phyloP scores from a whole-genome alignment of 75 land plant genomes.

The Ceratopteris richardii region DNA sequence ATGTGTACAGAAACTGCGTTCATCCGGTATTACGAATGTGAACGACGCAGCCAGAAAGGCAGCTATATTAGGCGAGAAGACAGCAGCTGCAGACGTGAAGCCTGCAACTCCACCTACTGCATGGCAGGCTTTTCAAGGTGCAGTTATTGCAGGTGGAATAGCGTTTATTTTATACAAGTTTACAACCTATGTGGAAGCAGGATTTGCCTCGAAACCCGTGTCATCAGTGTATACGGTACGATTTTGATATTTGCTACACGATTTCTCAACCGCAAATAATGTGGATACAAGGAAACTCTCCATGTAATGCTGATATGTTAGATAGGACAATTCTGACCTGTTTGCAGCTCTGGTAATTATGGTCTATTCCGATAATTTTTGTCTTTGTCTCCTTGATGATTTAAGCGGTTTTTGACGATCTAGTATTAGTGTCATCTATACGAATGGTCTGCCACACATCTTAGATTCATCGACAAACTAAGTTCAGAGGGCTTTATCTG shows the following conservation, averaged over 20 bases:
- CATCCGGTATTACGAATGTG: conserved; percentile 33
- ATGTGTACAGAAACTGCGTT: conserved; percentile 47
- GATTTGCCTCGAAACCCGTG: conserved; percentile 51
- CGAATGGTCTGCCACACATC: too few relatives aligned
- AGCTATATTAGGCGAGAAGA: conserved; percentile 31
- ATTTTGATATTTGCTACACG: neutral
- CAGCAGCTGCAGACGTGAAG: conserved; percentile 28
- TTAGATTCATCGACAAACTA: too few relatives aligned
- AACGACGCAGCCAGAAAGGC: conserved; percentile 47
- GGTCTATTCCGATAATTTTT: too few relatives aligned
- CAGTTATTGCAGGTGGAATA: conserved; percentile 59
- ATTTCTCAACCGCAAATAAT: too few relatives aligned
- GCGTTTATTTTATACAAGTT: conserved; percentile 78
- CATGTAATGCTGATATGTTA: too few relatives aligned
- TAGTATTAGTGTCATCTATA: too few relatives aligned
- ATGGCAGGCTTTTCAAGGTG: conserved; percentile 65
- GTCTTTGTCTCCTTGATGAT: too few relatives aligned
- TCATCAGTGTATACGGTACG: conserved; percentile 69
- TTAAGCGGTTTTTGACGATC: too few relatives aligned
- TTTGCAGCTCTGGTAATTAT: too few relatives aligned
- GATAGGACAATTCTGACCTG: too few relatives aligned
- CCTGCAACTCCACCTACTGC: conserved; percentile 44
- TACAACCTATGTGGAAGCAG: conserved; percentile 52
- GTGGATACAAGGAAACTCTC: too few relatives aligned
- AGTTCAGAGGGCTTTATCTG: too few relatives aligned